Conservation (phyloP, 2,329 filamentous ascomycete genomes). For the Colletotrichum falcatum region DNA sequence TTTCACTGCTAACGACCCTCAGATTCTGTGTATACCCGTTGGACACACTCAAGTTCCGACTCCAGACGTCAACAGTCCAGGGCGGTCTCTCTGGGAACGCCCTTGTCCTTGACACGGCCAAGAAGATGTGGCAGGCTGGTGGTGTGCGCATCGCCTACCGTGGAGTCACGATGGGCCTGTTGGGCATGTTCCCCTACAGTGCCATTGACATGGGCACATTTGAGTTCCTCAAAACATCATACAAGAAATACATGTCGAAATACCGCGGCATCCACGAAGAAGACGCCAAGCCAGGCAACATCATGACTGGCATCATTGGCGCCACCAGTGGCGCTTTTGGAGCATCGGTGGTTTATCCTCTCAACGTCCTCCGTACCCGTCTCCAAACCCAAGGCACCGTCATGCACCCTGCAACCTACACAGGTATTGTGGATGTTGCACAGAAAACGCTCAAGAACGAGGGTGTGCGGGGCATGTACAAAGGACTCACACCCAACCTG, state of each 20-base stretch:
- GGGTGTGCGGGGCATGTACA: slow-evolving; percentile 89
- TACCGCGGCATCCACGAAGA: slow-evolving; percentile 81
- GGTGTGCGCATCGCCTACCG: slow-evolving; percentile 86
- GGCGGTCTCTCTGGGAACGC: slow-evolving; percentile 86
- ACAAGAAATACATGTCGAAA: slow-evolving; percentile 78
- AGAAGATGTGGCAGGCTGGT: slow-evolving; percentile 85
- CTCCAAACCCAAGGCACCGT: slow-evolving; percentile 94
- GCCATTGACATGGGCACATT: slow-evolving; percentile 97
- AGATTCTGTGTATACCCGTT: slow-evolving; percentile 94
- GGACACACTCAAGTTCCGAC: slow-evolving; percentile 84
- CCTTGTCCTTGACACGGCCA: slow-evolving; percentile 83
- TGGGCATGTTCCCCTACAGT: slow-evolving; percentile 98
- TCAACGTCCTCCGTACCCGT: slow-evolving; percentile 92
- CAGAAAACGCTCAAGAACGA: slow-evolving; percentile 85
- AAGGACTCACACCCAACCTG: slow-evolving; percentile 93
- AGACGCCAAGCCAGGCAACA: slow-evolving; percentile 83
- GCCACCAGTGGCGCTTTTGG: slow-evolving; percentile 92
- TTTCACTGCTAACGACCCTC: slow-evolving; percentile 43
- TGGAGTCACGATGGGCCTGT: slow-evolving; percentile 90
- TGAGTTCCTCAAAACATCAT: slow-evolving; percentile 85
- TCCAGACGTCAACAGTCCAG: slow-evolving; percentile 94
- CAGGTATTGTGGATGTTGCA: slow-evolving; percentile 89
- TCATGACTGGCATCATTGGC: slow-evolving; percentile 88
- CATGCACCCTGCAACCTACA: slow-evolving; percentile 92
- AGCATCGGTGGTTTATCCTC: slow-evolving; percentile 92